phyloP scores from a whole-genome alignment of 176 grass and related monocot genomes.

The Carex myosuroides region DNA sequence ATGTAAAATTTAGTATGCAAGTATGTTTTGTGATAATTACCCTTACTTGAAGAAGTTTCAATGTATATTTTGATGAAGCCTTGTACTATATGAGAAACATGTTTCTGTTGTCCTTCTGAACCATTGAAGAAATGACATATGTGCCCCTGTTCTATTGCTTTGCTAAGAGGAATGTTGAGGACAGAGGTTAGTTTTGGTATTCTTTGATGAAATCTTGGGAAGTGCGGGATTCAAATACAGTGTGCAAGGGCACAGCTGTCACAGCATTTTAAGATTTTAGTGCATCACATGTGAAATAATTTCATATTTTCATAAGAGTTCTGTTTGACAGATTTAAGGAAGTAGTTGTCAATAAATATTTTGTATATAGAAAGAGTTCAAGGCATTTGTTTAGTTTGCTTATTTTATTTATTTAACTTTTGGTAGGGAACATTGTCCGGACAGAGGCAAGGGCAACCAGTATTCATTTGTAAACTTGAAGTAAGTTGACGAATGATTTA shows the following conservation, averaged over 20 bases:
- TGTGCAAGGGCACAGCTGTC: background rate
- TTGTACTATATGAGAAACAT: background rate
- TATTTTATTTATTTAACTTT: background rate
- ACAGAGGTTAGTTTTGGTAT: background rate
- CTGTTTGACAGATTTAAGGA: conserved; percentile 1
- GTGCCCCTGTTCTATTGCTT: background rate
- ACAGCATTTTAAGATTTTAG: background rate
- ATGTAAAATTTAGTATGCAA: no score
- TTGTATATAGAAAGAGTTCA: background rate
- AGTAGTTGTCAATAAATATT: background rate
- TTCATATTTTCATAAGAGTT: background rate
- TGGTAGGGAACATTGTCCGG: conserved; percentile 93
- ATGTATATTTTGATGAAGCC: background rate
- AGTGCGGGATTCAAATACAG: background rate
- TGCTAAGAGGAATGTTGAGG: background rate
- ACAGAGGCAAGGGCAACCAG: conserved; percentile 87
- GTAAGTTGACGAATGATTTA: conserved; percentile 44
- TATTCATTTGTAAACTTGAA: conserved; percentile 99
- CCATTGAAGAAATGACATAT: background rate
- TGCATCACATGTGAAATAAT: background rate
- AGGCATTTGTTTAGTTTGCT: background rate
- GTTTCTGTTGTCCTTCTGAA: background rate
- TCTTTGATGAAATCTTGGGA: background rate
- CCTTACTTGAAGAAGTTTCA: no score
- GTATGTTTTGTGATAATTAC: background rate